phyloP scores from a whole-genome alignment of 2,329 filamentous ascomycete species.

The Onygenales sp. region DNA sequence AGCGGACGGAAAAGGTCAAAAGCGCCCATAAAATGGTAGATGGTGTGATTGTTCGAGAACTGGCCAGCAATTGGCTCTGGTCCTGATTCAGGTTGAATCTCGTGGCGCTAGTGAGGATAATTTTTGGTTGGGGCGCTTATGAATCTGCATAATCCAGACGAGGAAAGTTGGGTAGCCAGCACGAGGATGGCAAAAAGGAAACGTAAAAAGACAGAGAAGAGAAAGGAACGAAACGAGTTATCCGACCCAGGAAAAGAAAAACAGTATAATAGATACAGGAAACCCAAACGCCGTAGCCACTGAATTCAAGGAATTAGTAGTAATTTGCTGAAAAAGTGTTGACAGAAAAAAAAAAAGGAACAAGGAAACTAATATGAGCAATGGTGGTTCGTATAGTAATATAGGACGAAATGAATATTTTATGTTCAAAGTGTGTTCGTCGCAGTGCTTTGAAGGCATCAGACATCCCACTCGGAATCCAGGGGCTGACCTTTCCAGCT shows the following conservation, averaged over 20 bases:
- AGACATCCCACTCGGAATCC: conserved; percentile 37
- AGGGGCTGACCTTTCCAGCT: conserved; percentile 29
- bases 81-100: no score
- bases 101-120: background rate
- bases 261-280: conserved; percentile 1
- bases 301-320: background rate
- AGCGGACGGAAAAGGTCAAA: no score
- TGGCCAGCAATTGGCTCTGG: no score
- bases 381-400: background rate
- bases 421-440: background rate
- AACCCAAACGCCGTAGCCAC: conserved; percentile 2
- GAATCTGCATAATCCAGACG: no score
- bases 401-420: background rate
- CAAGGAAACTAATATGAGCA: background rate
- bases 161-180: background rate
- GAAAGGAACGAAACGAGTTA: background rate
- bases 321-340: background rate
- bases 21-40: no score
- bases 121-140: no score
- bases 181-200: background rate
- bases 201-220: background rate
- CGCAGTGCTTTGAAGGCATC: conserved; percentile 2
- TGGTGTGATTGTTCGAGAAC: no score
- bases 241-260: background rate
- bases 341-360: background rate